Evolutionary conservation across 441 rosid species (phyloP), one percentile per base, ranked within the genome.

Genomic region (Dalechampia spathulata): DNA sequence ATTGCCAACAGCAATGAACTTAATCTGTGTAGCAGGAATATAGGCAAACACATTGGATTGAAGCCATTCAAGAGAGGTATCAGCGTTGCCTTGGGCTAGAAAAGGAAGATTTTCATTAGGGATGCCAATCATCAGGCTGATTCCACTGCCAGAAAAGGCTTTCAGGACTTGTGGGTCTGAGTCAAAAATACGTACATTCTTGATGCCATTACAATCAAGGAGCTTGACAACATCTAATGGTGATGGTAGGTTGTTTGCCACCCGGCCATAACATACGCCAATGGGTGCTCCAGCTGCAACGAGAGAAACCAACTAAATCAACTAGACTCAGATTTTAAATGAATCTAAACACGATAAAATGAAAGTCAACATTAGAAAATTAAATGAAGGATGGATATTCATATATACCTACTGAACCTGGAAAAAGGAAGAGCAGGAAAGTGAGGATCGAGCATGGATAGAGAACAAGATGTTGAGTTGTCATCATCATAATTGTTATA

Each of bases 1-100:
- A 26, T 77, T 77, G 8, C 82, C 82, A 39, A 80, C 78, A 0
- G 78, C 75, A 11, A 77, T 70, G 60, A 72, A 72, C 9, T 61
- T 73, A 46, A 80, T 58, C 69, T 75, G 74, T n/a, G 11, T 11
- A 1, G 78, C 28, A 0, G 67, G 52, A 53, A 75, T 61, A 55
- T 75, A 45, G 13, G 67, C 42, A 58, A 80, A 52, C 38, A 77
- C 48, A 52, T 70, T 68, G 52, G 68, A 41, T 16, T 70, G 72
- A 37, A 77, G 82, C 77, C 82, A 77, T 4, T 52, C 50, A 38
- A 72, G 46, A 19, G 78, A 58, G 21, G 44, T 50, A n/a, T 21
- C 20, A 13, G 47, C 26, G 19, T 57, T 25, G 15, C 60, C 64
- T 9, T 67, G 15, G 20, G 82, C 72, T 12, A 77, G 69, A 26